A percentile compares a stretch with the other conserved stretches of the same genome.
These are phyloP conservation scores for Mycena metata DNA, from an alignment of 768 basidiomycete genomes.

Conservation along the genomic window DNA sequence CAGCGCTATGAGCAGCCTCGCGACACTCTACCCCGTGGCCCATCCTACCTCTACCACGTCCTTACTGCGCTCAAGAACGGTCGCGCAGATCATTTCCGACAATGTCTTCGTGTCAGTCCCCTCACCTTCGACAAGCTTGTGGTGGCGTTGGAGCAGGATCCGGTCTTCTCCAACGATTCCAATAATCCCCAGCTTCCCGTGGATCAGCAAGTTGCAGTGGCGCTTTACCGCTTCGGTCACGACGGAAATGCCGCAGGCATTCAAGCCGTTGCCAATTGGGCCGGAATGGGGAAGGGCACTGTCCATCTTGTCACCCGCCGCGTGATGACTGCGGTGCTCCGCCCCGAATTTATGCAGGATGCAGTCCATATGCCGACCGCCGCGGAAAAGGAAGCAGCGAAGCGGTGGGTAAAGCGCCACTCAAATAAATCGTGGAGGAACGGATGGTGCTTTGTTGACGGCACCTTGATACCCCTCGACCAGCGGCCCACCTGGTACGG, in stretches of 20 bases:
- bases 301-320: slow-evolving; percentile 36
- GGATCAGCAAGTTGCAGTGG: slow-evolving; percentile 51
- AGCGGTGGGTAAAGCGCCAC: slow-evolving; percentile 51
- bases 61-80: slow-evolving; percentile 40
- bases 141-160: slow-evolving; percentile 37
- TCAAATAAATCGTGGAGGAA: slow-evolving; percentile 51
- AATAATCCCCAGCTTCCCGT: slow-evolving; percentile 42
- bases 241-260: slow-evolving; percentile 53
- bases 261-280: slow-evolving; percentile 51
- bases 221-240: slow-evolving; percentile 55
- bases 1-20: slow-evolving; percentile 29
- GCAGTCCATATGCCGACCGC: slow-evolving; percentile 46
- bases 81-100: slow-evolving; percentile 47
- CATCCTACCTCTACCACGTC: slow-evolving; percentile 29
- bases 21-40: slow-evolving; percentile 21
- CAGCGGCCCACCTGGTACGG: slow-evolving; percentile 49
- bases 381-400: slow-evolving; percentile 53
- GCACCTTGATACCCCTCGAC: slow-evolving; percentile 52
- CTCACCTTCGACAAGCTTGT: slow-evolving; percentile 51
- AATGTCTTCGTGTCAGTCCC: slow-evolving; percentile 47
- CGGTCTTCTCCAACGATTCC: slow-evolving; percentile 47
- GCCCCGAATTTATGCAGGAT: slow-evolving; percentile 40
- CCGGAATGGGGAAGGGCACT: slow-evolving; percentile 51
- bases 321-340: slow-evolving; percentile 50
- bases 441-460: slow-evolving; percentile 53